Evolutionary conservation across 2,329 filamentous ascomycete genomes (phyloP), one percentile per base, ranked within the genome.

Genomic region (Colletotrichum tamarilloi): DNA sequence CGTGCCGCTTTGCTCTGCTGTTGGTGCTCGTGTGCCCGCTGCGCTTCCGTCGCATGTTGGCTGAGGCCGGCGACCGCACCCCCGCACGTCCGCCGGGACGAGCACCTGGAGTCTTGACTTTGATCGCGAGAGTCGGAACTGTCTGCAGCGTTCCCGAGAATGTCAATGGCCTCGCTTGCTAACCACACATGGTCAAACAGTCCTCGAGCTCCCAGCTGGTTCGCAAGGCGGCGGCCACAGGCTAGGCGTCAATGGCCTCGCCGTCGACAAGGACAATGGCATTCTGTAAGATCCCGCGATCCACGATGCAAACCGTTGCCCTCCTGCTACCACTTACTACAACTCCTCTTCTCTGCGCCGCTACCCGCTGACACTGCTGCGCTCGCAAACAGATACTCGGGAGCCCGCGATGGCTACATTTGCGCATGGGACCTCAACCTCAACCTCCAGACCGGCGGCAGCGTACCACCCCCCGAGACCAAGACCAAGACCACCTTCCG

Each of bases 381-480:
- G 32, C 35, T 42, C 16, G 55, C 55, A 14, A 55, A 22, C 74
- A 98, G 95, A 79, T 99, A 98, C 85, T 98, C 97, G 58, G 97
- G 95, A 76, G 97, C 97, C 73, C 93, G 97, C 80, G 97, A 99
- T 84, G 97, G 97, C 78, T 93, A 97, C 63, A 93, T 99, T 77
- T 99, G 97, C 85, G 95, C 96, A 74, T 99, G 97, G 97, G 92
- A 98, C 82, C 86, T 98, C 66, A 90, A 94, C 79, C 90, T 94
- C 79, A 89, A 95, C 80, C 86, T 94, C 75, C 85, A 85, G 62
- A 76, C 63, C 38, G 58, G 73, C 71, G 73, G 73, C 67, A 76
- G 68, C 76, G 73, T 68, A 76, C 76, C 72, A 76, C 78, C 35
- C 67, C 70, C 77, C 74, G 66, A 69, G 74, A 81, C 79, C 70